Base-by-base conservation (phyloP, 2,329 filamentous ascomycete species). In the Epichloe baconii region DNA sequence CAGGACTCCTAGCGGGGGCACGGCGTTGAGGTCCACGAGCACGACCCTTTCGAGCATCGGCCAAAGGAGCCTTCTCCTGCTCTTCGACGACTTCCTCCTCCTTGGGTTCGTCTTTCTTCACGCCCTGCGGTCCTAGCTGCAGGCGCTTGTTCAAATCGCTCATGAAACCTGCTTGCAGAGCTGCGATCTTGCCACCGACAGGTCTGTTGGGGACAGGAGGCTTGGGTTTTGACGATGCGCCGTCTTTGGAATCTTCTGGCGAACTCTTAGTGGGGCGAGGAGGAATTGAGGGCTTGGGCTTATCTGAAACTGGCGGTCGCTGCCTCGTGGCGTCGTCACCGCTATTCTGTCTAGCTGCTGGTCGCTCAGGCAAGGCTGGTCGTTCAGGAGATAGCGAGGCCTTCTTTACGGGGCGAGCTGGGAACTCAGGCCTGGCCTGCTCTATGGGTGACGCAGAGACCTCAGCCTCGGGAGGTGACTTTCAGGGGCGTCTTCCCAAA, bases 401-500 rank as follows among this genome's bases (percentile, higher is more conserved):
- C 57, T 73, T 73, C 63, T 70, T 73, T 19, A 42, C 52, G 1
- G 64, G 68, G 57, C 59, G 62, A 17, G 55, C 51, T 10, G 65
- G 66, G 5, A 66, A 56, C 5, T 61, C 57, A 10, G 64, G 61
- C 49, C 62, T 63, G 11, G 45, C 42, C 10, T 52, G 63, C 60
- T 64, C 60, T 48, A 62, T 53, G 6, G 58, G 61, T 11, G 65
- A 59, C 54, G 58, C 67, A 56, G 57, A 66, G 62, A 94, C 82
- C 0, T 85, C 90, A 0, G 90, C 86, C 61, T 89, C 82, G 19
- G 77, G 56, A 85, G 77, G 52, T 86, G 78, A 61, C 87, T 91
- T 59, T 95, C 88, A 1, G 91, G 91, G 0, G 80, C 83, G 65
- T 97, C 91, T 69, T 97, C 91, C 91, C 91, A 96, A 42, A 96